Percentiles rank a stretch among this genome's conserved stretches.
Conservation (phyloP, 768 basidiomycete genomes). For the Auricularia cornea region DNA sequence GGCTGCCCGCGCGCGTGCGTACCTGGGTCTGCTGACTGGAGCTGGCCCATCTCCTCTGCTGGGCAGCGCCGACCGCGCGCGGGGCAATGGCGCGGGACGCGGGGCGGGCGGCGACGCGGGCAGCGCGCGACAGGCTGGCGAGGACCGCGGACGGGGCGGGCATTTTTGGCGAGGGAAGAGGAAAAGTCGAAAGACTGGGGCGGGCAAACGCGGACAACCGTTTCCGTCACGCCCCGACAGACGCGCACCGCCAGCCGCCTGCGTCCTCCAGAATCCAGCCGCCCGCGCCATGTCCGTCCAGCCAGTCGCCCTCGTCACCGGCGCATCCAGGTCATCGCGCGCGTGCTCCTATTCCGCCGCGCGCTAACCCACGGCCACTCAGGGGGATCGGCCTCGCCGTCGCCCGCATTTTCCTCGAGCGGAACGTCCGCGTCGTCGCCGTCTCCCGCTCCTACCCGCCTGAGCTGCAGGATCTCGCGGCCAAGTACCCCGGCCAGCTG, state of each 20-base stretch:
- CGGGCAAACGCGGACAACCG: neutral
- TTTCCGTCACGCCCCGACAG: neutral
- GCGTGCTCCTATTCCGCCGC: conserved; percentile 26
- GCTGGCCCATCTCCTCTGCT: neutral
- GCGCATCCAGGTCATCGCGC: conserved; percentile 64
- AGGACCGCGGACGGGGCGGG: neutral
- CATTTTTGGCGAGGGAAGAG: conserved; percentile 1
- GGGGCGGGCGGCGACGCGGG: conserved; percentile 4
- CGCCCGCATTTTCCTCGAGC: conserved; percentile 55
- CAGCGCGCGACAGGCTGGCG: conserved; percentile 5
- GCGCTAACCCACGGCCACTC: conserved; percentile 6
- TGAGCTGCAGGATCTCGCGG: conserved; percentile 49
- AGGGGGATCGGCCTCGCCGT: conserved; percentile 76
- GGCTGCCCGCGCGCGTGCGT: conserved; percentile 32
- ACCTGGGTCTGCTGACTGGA: conserved; percentile 31
- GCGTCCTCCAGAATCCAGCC: too few species aligned
- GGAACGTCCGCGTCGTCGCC: conserved; percentile 63
- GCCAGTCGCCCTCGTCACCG: conserved; percentile 71
- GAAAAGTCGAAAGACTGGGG: neutral
- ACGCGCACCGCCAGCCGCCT: neutral
- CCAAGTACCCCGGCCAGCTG: conserved; percentile 32
- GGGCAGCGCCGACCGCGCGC: too few species aligned
- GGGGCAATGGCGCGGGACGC: too few species aligned
- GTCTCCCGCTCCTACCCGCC: conserved; percentile 61
- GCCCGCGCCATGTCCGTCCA: conserved; percentile 19